Evolutionary conservation across 495 filamentous ascomycete genomes (phyloP).

Genomic region (Neurospora sp.): DNA sequence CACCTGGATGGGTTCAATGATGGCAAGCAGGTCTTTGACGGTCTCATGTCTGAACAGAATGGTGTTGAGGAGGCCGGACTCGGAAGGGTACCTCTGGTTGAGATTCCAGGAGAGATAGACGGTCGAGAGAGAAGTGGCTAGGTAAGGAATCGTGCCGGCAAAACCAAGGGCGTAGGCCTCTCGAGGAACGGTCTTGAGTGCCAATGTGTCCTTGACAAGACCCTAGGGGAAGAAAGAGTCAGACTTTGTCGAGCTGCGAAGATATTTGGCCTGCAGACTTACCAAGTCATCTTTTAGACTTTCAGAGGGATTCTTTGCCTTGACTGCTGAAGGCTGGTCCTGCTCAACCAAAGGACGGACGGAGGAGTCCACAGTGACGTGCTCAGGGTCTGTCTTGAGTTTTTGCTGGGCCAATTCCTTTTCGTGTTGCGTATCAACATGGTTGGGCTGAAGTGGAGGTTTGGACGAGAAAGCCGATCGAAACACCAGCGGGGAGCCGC

Average conservation of each 20-base stretch:
- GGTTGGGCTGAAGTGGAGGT: conserved; percentile 13
- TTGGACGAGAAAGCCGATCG: conserved; percentile 13
- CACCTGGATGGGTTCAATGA: conserved; percentile 84
- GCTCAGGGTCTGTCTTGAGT: conserved; percentile 44
- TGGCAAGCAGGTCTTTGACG: conserved; percentile 61
- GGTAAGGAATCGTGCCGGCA: conserved; percentile 83
- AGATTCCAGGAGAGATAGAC: conserved; percentile 77
- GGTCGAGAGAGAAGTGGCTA: conserved; percentile 80
- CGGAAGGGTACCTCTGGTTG: conserved; percentile 52
- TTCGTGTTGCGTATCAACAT: conserved; percentile 43
- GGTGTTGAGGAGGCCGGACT: conserved; percentile 41
- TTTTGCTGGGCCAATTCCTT: conserved; percentile 37
- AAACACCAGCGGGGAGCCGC: neutral
- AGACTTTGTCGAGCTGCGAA: neutral
- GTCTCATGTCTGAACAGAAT: conserved; percentile 56
- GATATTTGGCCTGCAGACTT: conserved; percentile 21
- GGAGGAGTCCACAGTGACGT: conserved; percentile 46
- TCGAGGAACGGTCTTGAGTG: conserved; percentile 61
- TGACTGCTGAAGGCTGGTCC: conserved; percentile 10
- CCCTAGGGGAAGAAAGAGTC: conserved; percentile 36
- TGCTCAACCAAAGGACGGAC: conserved; percentile 45
- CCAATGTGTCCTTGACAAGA: conserved; percentile 82
- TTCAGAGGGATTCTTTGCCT: conserved; percentile 53
- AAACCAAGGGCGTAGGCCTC: conserved; percentile 75
- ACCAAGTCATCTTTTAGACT: conserved; percentile 68